Conservation (phyloP, 176 grass and related monocot genomes). For the Poa annua region DNA sequence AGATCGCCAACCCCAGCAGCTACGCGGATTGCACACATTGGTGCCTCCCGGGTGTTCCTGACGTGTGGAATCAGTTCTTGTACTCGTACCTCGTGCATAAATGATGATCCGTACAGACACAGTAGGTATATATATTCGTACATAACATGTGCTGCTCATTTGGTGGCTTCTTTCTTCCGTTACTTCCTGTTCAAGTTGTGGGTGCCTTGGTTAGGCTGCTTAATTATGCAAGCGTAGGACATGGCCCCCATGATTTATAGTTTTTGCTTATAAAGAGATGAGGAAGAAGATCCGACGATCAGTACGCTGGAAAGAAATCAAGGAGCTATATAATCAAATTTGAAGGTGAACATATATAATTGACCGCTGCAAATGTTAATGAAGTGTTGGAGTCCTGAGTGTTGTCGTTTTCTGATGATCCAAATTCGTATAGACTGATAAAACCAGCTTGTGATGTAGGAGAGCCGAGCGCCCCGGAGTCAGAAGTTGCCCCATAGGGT, state of each 20-base stretch:
- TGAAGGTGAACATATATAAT: too few species aligned
- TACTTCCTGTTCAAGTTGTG: not conserved
- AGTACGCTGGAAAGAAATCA: not conserved
- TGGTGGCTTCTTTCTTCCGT: not conserved
- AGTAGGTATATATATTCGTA: not conserved
- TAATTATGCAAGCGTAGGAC: slow-evolving; percentile 11
- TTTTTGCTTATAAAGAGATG: slow-evolving; percentile 19
- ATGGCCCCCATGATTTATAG: not conserved
- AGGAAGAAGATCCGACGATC: not conserved
- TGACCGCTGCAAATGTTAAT: too few species aligned
- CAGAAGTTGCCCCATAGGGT: too few species aligned
- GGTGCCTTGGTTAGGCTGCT: slow-evolving; percentile 32
- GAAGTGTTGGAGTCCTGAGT: too few species aligned
- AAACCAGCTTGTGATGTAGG: too few species aligned
- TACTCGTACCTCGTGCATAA: slow-evolving; percentile 52
- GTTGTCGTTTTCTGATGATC: too few species aligned
- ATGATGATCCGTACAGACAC: slow-evolving; percentile 8
- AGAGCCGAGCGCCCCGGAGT: too few species aligned
- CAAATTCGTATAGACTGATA: too few species aligned
- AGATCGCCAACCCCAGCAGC: slow-evolving; percentile 51
- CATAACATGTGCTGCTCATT: not conserved
- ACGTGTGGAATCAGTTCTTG: slow-evolving; percentile 78
- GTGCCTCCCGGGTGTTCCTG: slow-evolving; percentile 81
- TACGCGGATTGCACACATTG: slow-evolving; percentile 81
- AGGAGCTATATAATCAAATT: not conserved